Evolutionary conservation across 768 basidiomycete species (phyloP).

Genomic region (Hypsizygus marmoreus): DNA sequence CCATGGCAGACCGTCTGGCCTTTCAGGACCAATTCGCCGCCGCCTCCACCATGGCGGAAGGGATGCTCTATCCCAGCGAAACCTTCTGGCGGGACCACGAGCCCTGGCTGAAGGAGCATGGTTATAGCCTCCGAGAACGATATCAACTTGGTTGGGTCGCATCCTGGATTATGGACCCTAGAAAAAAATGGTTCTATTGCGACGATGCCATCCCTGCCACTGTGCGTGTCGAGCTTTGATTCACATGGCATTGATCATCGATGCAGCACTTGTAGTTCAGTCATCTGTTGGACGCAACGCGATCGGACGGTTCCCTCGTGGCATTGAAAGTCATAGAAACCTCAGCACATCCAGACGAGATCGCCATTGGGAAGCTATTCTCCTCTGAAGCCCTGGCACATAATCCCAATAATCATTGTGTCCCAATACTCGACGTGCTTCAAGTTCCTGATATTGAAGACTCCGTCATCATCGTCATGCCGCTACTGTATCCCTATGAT

Average conservation of each 20-base stretch:
- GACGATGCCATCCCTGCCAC: too few relatives aligned
- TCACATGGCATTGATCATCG: too few relatives aligned
- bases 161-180: too few relatives aligned
- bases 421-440: conserved; percentile 27
- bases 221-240: too few relatives aligned
- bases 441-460: conserved; percentile 16
- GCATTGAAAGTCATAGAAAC: conserved; percentile 20
- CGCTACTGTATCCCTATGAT: conserved; percentile 20
- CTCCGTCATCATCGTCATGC: conserved; percentile 27
- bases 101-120: too few relatives aligned
- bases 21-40: neutral
- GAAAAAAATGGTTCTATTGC: too few relatives aligned
- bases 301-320: conserved; percentile 21
- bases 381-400: conserved; percentile 15
- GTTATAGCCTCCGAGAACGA: too few relatives aligned
- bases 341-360: conserved; percentile 5
- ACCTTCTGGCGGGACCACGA: too few relatives aligned
- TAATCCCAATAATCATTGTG: conserved; percentile 29
- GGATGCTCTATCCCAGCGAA: too few relatives aligned
- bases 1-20: neutral
- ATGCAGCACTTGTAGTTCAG: too few relatives aligned
- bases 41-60: too few relatives aligned
- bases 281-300: conserved; percentile 23
- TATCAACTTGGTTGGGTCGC: too few relatives aligned
- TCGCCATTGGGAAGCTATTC: conserved; percentile 19